These are phyloP conservation scores for Aspergillus fumigatiaffinis DNA, from an alignment of 2,329 filamentous ascomycete genomes.

Conservation along the genomic window DNA sequence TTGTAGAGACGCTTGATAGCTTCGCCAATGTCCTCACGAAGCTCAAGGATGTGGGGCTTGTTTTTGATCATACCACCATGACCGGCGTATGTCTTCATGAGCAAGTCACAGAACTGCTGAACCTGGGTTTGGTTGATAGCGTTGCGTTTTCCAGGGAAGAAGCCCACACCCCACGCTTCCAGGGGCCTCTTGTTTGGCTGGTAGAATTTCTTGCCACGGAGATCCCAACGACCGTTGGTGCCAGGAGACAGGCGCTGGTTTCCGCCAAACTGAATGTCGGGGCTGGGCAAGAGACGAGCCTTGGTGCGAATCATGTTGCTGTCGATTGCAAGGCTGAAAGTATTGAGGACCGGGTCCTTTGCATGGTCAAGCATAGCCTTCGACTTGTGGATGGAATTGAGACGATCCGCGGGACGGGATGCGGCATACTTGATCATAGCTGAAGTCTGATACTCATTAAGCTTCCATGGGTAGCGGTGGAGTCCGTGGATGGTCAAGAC, in stretches of 20 bases:
- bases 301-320: conserved; percentile 61
- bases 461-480: conserved; percentile 56
- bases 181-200: conserved; percentile 60
- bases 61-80: conserved; percentile 58
- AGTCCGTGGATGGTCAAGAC: conserved; percentile 50
- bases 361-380: conserved; percentile 65
- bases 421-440: conserved; percentile 94
- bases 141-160: conserved; percentile 56
- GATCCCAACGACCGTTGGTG: conserved; percentile 75
- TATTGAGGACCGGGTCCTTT: conserved; percentile 63
- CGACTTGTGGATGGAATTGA: conserved; percentile 62
- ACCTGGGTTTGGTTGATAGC: conserved; percentile 42
- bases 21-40: conserved; percentile 46
- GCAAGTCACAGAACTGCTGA: conserved; percentile 55
- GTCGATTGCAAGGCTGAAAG: conserved; percentile 71
- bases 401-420: conserved; percentile 67
- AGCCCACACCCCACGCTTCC: conserved; percentile 70
- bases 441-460: conserved; percentile 63
- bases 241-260: conserved; percentile 56
- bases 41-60: conserved; percentile 43
- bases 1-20: conserved; percentile 56
- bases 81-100: conserved; percentile 56
- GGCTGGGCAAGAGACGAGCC: conserved; percentile 67
- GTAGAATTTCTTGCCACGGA: conserved; percentile 76
- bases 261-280: conserved; percentile 65